These are phyloP conservation scores for Penicillium cinerascens DNA, from an alignment of 495 filamentous ascomycete species.

Conservation along the genomic window DNA sequence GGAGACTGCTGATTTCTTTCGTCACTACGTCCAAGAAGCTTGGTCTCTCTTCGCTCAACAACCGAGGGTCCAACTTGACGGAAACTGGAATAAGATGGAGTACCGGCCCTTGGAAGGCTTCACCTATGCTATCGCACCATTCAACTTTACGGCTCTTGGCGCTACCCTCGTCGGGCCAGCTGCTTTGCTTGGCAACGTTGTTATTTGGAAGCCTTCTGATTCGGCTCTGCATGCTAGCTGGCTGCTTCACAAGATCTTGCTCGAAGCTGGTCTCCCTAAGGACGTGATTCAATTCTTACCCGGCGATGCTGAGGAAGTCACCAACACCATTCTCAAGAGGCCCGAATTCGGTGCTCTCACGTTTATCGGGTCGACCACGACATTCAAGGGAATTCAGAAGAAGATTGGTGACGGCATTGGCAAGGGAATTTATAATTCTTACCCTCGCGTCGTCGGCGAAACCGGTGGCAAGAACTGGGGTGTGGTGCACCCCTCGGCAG, in stretches of 20 bases:
- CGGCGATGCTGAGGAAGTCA: constrained; percentile 71
- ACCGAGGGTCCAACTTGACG: constrained; percentile 48
- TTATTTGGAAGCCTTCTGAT: constrained; percentile 83
- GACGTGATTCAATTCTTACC: constrained; percentile 81
- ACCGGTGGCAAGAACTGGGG: constrained; percentile 91
- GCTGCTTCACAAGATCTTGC: constrained; percentile 71
- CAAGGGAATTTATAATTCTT: constrained; percentile 62
- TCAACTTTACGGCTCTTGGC: constrained; percentile 74
- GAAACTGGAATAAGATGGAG: constrained; percentile 73
- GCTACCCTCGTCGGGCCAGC: constrained; percentile 73
- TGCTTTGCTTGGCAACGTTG: constrained; percentile 77
- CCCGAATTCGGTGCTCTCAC: constrained; percentile 69
- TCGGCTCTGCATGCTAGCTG: constrained; percentile 71
- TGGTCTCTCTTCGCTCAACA: constrained; percentile 71
- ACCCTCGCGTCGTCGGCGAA: constrained; percentile 79
- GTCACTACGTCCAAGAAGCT: constrained; percentile 72
- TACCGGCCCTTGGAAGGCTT: constrained; percentile 81
- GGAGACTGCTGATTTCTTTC: constrained; percentile 81
- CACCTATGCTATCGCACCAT: constrained; percentile 26
- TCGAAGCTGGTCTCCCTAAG: constrained; percentile 75
- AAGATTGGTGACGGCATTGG: constrained; percentile 67
- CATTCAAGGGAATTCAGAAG: constrained; percentile 71
- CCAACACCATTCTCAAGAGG: constrained; percentile 62
- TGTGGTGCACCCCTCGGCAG: constrained; percentile 68
- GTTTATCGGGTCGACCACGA: constrained; percentile 73